Evolutionary conservation across 2,329 filamentous ascomycete genomes (phyloP).

Genomic region (Colletotrichum higginsianum): DNA sequence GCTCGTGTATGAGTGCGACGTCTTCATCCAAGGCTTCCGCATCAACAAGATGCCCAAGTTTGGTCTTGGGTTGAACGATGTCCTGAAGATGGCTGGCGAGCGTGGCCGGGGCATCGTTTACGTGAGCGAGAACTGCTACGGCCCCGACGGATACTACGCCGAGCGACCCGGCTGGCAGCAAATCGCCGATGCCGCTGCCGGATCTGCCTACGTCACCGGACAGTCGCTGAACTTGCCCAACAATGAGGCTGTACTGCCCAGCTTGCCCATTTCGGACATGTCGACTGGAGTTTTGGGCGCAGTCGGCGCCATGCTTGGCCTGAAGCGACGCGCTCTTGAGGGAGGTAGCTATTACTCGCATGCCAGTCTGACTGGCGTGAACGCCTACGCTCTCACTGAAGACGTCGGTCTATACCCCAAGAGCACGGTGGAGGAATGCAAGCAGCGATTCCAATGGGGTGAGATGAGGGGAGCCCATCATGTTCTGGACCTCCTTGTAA

Average conservation of each 20-base stretch:
- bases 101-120: conserved; percentile 34
- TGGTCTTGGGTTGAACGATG: conserved; percentile 57
- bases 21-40: conserved; percentile 69
- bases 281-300: conserved; percentile 52
- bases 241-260: conserved; percentile 50
- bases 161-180: conserved; percentile 37
- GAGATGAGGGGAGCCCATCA: conserved; percentile 37
- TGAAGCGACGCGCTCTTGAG: conserved; percentile 50
- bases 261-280: conserved; percentile 55
- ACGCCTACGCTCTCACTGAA: conserved; percentile 47
- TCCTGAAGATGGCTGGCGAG: conserved; percentile 54
- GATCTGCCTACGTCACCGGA: conserved; percentile 52
- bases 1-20: conserved; percentile 64
- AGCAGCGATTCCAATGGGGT: conserved; percentile 33
- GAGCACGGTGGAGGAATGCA: conserved; percentile 29
- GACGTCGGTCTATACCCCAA: conserved; percentile 51
- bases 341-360: conserved; percentile 52
- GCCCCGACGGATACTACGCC: conserved; percentile 34
- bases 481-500: conserved; percentile 32
- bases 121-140: conserved; percentile 39
- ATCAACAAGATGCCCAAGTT: conserved; percentile 58
- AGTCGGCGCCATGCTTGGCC: conserved; percentile 50
- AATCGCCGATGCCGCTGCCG: conserved; percentile 48
- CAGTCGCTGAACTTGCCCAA: conserved; percentile 46
- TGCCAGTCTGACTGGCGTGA: conserved; percentile 48